These are phyloP conservation scores for Serendipita sp. DNA, from an alignment of 768 basidiomycete genomes.

Conservation along the genomic window DNA sequence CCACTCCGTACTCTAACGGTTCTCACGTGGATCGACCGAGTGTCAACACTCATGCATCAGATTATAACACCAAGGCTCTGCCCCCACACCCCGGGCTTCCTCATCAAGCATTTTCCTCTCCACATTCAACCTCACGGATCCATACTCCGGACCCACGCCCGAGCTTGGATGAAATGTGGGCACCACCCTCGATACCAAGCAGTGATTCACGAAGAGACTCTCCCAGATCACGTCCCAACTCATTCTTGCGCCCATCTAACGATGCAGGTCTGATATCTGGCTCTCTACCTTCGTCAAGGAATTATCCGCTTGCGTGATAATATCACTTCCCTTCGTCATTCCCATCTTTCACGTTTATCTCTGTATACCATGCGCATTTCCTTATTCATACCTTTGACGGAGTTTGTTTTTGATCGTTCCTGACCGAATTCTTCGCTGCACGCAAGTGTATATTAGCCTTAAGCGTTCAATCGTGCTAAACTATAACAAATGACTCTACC, in stretches of 20 bases:
- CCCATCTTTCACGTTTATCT: background rate
- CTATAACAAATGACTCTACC: background rate
- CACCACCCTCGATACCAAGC: background rate
- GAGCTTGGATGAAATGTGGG: background rate
- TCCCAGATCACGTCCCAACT: background rate
- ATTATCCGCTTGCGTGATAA: background rate
- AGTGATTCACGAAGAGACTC: conserved; percentile 1
- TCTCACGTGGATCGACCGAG: background rate
- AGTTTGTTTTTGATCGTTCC: background rate
- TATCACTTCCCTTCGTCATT: background rate
- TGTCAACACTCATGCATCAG: background rate
- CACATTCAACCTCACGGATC: background rate
- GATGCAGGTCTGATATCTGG: background rate
- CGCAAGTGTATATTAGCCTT: conserved; percentile 1
- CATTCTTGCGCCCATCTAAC: background rate
- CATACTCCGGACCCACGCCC: background rate
- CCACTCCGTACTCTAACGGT: background rate
- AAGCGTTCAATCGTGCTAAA: background rate
- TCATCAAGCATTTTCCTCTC: background rate
- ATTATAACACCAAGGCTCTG: background rate
- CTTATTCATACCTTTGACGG: background rate
- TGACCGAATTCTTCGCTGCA: background rate
- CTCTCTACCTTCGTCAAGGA: background rate
- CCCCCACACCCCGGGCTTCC: background rate
- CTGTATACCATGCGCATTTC: conserved; percentile 7